phyloP scores from a whole-genome alignment of 345 rosid species.

The Combretum micranthum region DNA sequence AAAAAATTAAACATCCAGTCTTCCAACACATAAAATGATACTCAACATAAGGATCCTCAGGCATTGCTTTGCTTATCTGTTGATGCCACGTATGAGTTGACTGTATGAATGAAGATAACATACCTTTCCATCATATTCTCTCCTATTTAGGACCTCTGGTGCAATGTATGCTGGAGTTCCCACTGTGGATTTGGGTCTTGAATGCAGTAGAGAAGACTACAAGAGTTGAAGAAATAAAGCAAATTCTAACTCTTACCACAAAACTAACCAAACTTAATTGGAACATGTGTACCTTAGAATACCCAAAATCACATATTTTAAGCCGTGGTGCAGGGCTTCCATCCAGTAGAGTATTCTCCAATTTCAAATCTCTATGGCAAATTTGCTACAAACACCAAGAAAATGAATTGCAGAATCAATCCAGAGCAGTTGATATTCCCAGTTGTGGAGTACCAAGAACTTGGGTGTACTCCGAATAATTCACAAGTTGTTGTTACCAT shows the following conservation, averaged over 20 bases:
- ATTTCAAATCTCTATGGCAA: constrained; percentile 70
- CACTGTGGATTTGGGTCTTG: constrained; percentile 75
- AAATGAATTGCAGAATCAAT: neutral
- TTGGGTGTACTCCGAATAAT: neutral
- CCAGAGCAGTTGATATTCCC: neutral
- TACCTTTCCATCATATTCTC: constrained; percentile 90
- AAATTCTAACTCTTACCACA: neutral
- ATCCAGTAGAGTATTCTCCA: constrained; percentile 64
- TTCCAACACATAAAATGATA: no score
- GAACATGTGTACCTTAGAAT: constrained; percentile 46
- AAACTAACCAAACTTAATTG: neutral
- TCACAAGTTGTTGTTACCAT: constrained; percentile 28
- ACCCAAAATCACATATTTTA: constrained; percentile 75
- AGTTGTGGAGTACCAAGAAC: neutral
- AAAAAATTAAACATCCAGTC: no score
- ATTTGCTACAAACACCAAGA: constrained; percentile 38
- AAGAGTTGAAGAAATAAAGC: constrained; percentile 15
- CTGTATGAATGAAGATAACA: neutral
- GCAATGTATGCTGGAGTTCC: constrained; percentile 87
- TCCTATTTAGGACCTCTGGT: constrained; percentile 69
- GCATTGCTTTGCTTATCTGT: no score
- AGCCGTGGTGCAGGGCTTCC: constrained; percentile 67
- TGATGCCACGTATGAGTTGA: no score
- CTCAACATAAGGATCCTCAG: no score
- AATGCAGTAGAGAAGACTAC: constrained; percentile 75